Conservation (phyloP, 2,329 filamentous ascomycete species). For the Zymoseptoria pseudotritici region DNA sequence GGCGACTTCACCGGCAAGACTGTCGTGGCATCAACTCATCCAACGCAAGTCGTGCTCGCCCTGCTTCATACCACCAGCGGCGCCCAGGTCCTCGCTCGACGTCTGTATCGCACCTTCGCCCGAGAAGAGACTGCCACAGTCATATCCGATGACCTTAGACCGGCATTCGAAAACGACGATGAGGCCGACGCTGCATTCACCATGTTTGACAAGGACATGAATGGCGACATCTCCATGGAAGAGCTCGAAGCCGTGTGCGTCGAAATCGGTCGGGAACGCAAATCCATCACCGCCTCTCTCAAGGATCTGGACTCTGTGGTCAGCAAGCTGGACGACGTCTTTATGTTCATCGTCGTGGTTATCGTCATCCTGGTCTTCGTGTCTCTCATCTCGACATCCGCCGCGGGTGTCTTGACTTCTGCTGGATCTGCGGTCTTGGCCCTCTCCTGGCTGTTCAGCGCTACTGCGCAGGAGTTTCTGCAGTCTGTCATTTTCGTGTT, state of each 20-base stretch:
- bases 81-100: conserved; percentile 75
- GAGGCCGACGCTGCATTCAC: conserved; percentile 82
- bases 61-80: conserved; percentile 65
- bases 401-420: conserved; percentile 84
- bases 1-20: conserved; percentile 82
- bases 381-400: conserved; percentile 80
- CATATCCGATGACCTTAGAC: conserved; percentile 66
- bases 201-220: conserved; percentile 95
- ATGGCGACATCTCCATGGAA: conserved; percentile 92
- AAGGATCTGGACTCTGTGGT: conserved; percentile 95
- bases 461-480: conserved; percentile 87
- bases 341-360: conserved; percentile 76
- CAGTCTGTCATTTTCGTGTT: conserved; percentile 94
- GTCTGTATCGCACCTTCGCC: conserved; percentile 80
- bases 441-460: conserved; percentile 84
- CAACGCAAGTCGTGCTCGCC: conserved; percentile 74
- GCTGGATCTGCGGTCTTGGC: conserved; percentile 82
- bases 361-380: conserved; percentile 81
- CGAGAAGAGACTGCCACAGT: conserved; percentile 70
- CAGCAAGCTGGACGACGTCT: conserved; percentile 78
- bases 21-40: conserved; percentile 63
- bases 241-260: conserved; percentile 89
- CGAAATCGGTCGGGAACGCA: conserved; percentile 88
- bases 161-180: conserved; percentile 72
- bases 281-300: conserved; percentile 86